Conservation (phyloP, 2,329 filamentous ascomycete species). For the Ascochyta fabae region DNA sequence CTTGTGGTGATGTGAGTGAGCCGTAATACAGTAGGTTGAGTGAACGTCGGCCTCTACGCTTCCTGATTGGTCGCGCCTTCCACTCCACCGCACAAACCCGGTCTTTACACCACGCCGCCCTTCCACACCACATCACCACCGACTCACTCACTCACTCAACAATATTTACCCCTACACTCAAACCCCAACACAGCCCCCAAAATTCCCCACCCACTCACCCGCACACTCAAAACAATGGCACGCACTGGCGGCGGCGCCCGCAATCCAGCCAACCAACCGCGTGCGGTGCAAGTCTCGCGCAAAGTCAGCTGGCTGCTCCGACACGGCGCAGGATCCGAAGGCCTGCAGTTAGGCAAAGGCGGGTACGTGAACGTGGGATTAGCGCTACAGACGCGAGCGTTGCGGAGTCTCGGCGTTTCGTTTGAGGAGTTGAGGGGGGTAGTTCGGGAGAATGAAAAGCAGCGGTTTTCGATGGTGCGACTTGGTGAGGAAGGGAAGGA, state of each 20-base stretch:
- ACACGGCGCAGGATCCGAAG: constrained; percentile 67
- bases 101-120: constrained; percentile 1
- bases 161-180: neutral
- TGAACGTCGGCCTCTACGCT: neutral
- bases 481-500: constrained; percentile 30
- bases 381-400: constrained; percentile 63
- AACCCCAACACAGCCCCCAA: constrained; percentile 7
- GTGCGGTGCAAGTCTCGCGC: constrained; percentile 56
- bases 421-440: constrained; percentile 74
- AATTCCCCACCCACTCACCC: constrained; percentile 28
- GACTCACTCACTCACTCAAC: neutral
- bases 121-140: constrained; percentile 1
- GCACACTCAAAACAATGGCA: constrained; percentile 27
- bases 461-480: constrained; percentile 82
- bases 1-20: neutral
- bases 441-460: constrained; percentile 82
- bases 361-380: constrained; percentile 68
- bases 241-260: constrained; percentile 45
- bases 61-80: constrained; percentile 4
- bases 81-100: neutral
- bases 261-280: constrained; percentile 47
- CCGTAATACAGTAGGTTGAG: neutral
- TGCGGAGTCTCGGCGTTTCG: constrained; percentile 75
- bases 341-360: constrained; percentile 62
- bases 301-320: constrained; percentile 63